phyloP scores from a whole-genome alignment of 495 filamentous ascomycete species.

The Jackrogersella multiformis region DNA sequence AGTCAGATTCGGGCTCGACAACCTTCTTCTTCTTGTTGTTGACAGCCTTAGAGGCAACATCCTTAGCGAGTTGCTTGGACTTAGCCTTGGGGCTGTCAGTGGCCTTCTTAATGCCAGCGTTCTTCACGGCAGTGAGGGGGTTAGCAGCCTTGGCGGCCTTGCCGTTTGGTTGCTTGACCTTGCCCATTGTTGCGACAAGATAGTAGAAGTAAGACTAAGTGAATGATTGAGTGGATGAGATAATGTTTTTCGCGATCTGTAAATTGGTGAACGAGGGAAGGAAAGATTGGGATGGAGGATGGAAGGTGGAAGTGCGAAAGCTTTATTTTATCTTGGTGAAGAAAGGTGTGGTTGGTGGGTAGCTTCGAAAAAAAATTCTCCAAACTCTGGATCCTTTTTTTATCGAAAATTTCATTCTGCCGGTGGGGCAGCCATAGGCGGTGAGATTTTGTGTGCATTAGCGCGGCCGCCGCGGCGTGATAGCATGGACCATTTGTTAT shows the following conservation, averaged over 20 bases:
- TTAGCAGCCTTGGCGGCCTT: constrained; percentile 50
- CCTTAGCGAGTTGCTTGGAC: constrained; percentile 62
- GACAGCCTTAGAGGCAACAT: constrained; percentile 52
- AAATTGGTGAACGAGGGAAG: constrained; percentile 35
- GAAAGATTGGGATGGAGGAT: constrained; percentile 17
- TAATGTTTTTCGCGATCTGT: constrained; percentile 28
- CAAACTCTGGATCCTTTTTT: constrained; percentile 13
- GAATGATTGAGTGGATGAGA: constrained; percentile 16
- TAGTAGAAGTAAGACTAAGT: constrained; percentile 11
- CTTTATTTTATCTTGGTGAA: constrained; percentile 36
- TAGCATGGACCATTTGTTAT: not conserved
- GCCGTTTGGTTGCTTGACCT: constrained; percentile 62
- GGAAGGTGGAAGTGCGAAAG: constrained; percentile 17
- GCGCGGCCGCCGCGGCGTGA: constrained; percentile 14
- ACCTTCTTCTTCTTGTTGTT: constrained; percentile 60
- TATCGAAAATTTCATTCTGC: constrained; percentile 41
- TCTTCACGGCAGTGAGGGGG: constrained; percentile 52
- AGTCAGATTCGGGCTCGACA: constrained; percentile 51
- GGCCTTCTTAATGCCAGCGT: constrained; percentile 54
- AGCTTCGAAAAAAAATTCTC: constrained; percentile 42
- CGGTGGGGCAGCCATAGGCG: constrained; percentile 43
- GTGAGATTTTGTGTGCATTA: constrained; percentile 30
- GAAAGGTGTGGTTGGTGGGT: constrained; percentile 36
- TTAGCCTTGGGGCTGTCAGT: constrained; percentile 59
- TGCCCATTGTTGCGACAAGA: constrained; percentile 61